Evolutionary conservation across 1,284 basidiomycete species (phyloP).

Genomic region (Cutaneotrichosporon cutaneum): DNA sequence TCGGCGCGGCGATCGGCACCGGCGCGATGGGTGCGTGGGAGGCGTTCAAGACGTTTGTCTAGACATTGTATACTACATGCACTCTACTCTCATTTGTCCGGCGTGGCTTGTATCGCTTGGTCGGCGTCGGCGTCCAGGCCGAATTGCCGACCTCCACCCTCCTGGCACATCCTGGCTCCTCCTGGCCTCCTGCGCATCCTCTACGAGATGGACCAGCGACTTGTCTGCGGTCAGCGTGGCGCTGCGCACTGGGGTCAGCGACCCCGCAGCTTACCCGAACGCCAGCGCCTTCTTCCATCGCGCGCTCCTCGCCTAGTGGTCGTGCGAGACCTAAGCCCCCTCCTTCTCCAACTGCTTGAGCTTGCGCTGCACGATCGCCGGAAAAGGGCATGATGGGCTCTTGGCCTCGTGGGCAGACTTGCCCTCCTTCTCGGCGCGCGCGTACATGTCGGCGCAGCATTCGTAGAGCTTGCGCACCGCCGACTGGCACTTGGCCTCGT

Average conservation of each 20-base stretch:
- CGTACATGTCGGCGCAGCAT: slow-evolving; percentile 47
- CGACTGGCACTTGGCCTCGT: slow-evolving; percentile 40
- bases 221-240: no score
- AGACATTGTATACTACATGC: slow-evolving; percentile 20
- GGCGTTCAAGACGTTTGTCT: slow-evolving; percentile 71
- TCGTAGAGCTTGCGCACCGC: slow-evolving; percentile 39
- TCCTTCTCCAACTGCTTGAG: slow-evolving; percentile 37
- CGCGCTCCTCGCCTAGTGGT: no score
- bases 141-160: not conserved
- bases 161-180: no score
- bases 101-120: not conserved
- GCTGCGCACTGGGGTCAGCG: no score
- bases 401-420: slow-evolving; percentile 21
- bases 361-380: slow-evolving; percentile 36
- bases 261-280: no score
- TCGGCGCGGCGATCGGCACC: slow-evolving; percentile 84
- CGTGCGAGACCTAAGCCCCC: not conserved
- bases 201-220: no score
- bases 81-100: slow-evolving; percentile 61
- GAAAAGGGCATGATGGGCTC: slow-evolving; percentile 40
- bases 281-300: no score
- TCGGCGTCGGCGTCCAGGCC: not conserved
- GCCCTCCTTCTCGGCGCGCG: slow-evolving; percentile 29
- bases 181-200: no score
- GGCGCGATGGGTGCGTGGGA: slow-evolving; percentile 87